Evolutionary conservation across 2,329 filamentous ascomycete genomes (phyloP).

Genomic region (Alternaria alternata): DNA sequence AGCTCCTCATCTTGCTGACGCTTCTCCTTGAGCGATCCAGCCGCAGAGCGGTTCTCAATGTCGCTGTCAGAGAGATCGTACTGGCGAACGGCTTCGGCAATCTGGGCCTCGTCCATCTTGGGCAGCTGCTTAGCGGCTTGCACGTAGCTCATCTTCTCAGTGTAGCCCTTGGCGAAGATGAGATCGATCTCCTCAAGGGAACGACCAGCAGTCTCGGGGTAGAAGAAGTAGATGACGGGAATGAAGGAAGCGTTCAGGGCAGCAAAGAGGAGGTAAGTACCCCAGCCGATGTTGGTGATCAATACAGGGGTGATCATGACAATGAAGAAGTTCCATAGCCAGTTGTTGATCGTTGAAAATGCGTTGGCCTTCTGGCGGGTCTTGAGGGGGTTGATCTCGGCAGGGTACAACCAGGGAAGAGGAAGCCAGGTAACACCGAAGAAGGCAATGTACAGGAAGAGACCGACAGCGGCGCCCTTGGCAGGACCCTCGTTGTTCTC

Average conservation of each 20-base stretch:
- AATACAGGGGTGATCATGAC: constrained; percentile 56
- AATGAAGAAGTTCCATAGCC: constrained; percentile 58
- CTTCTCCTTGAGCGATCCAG: constrained; percentile 36
- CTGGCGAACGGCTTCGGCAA: constrained; percentile 44
- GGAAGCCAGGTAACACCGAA: constrained; percentile 73
- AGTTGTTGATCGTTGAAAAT: constrained; percentile 63
- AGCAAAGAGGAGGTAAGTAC: constrained; percentile 59
- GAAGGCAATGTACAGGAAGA: constrained; percentile 74
- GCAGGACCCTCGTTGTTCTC: constrained; percentile 42
- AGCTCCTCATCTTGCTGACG: constrained; percentile 30
- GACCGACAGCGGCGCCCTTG: constrained; percentile 64
- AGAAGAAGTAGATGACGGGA: constrained; percentile 63
- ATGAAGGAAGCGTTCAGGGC: constrained; percentile 62
- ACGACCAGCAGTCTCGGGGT: constrained; percentile 63
- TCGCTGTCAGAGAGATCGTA: constrained; percentile 44
- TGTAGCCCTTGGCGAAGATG: constrained; percentile 55
- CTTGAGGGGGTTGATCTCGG: constrained; percentile 63
- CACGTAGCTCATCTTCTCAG: constrained; percentile 50
- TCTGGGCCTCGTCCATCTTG: constrained; percentile 43
- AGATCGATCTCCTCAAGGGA: constrained; percentile 62
- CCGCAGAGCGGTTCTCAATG: constrained; percentile 42
- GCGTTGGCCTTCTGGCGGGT: constrained; percentile 65
- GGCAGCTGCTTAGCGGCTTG: constrained; percentile 49
- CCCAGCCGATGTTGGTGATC: constrained; percentile 49
- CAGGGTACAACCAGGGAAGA: constrained; percentile 66